phyloP scores from a whole-genome alignment of 2,329 filamentous ascomycete genomes.

The Coleophoma eucalyptorum region DNA sequence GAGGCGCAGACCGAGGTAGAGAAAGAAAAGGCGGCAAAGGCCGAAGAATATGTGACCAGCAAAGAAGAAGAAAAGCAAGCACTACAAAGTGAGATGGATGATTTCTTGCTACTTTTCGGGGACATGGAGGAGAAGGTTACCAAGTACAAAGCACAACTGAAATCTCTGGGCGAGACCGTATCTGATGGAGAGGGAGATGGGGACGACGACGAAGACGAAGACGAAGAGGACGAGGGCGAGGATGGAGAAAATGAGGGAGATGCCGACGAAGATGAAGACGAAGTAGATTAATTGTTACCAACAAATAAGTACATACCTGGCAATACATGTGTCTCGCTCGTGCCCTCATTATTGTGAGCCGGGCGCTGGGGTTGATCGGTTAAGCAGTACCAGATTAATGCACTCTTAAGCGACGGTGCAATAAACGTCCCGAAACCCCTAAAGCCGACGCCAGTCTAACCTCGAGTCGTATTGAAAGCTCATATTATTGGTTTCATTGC shows the following conservation, averaged over 20 bases:
- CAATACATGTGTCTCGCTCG: too few relatives aligned
- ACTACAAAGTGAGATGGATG: slow-evolving; percentile 72
- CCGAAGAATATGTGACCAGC: slow-evolving; percentile 21
- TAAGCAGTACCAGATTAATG: too few relatives aligned
- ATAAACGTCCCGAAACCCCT: too few relatives aligned
- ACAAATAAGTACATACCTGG: too few relatives aligned
- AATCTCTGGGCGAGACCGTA: slow-evolving; percentile 65
- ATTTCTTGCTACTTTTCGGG: slow-evolving; percentile 76
- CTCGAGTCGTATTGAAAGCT: too few relatives aligned
- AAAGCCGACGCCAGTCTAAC: too few relatives aligned
- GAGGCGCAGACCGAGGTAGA: slow-evolving; percentile 21
- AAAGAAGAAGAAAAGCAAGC: slow-evolving; percentile 60
- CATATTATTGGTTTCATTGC: too few relatives aligned
- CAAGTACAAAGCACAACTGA: slow-evolving; percentile 56
- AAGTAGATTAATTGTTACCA: too few relatives aligned
- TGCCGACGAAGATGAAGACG: too few relatives aligned
- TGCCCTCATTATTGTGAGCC: too few relatives aligned
- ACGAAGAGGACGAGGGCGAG: slow-evolving; percentile 8
- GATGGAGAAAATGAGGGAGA: neutral
- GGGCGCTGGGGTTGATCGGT: too few relatives aligned
- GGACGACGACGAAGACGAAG: slow-evolving; percentile 20
- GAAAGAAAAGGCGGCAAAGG: slow-evolving; percentile 28
- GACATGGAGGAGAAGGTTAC: slow-evolving; percentile 75
- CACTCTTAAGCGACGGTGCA: too few relatives aligned
- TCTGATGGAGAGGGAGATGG: slow-evolving; percentile 74